phyloP scores from a whole-genome alignment of 2,329 filamentous ascomycete species.

The Aspergillus transmontanensis region DNA sequence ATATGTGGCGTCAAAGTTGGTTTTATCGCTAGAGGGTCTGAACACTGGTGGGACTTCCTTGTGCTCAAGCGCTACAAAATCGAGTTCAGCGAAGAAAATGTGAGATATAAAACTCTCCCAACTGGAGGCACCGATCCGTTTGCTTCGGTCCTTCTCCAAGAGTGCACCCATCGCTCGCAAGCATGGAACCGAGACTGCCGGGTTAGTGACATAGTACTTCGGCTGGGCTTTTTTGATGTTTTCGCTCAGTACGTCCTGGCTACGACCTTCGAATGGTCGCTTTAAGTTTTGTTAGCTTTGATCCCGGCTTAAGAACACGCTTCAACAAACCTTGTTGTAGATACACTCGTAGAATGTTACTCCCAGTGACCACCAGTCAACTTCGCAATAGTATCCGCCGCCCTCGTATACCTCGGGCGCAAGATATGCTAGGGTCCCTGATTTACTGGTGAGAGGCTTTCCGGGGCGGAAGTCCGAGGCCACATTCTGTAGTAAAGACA shows the following conservation, averaged over 20 bases:
- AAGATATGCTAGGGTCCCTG: slow-evolving; percentile 91
- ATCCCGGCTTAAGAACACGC: not conserved
- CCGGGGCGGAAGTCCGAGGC: slow-evolving; percentile 87
- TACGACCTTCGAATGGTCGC: slow-evolving; percentile 91
- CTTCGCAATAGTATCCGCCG: slow-evolving; percentile 82
- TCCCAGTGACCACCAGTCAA: slow-evolving; percentile 98
- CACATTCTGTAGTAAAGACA: slow-evolving; percentile 69
- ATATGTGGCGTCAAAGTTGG: slow-evolving; percentile 98
- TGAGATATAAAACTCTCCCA: slow-evolving; percentile 86
- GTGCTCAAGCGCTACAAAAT: slow-evolving; percentile 80
- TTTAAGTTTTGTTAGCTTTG: slow-evolving; percentile 46
- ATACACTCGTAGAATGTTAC: slow-evolving; percentile 99
- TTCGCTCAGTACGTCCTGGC: slow-evolving; percentile 75
- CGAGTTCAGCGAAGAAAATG: slow-evolving; percentile 83
- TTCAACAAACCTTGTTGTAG: slow-evolving; percentile 80
- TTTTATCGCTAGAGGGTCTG: slow-evolving; percentile 92
- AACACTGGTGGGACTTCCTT: slow-evolving; percentile 93
- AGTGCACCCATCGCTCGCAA: slow-evolving; percentile 85
- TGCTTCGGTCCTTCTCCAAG: slow-evolving; percentile 76
- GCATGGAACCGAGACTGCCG: slow-evolving; percentile 84
- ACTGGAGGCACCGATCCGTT: slow-evolving; percentile 77
- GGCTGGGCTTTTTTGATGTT: slow-evolving; percentile 81
- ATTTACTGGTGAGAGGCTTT: slow-evolving; percentile 88
- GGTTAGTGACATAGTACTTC: slow-evolving; percentile 88
- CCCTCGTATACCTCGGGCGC: slow-evolving; percentile 94